These are phyloP conservation scores for Tolypocladium pustulatum DNA, from an alignment of 2,329 filamentous ascomycete species.

Conservation along the genomic window DNA sequence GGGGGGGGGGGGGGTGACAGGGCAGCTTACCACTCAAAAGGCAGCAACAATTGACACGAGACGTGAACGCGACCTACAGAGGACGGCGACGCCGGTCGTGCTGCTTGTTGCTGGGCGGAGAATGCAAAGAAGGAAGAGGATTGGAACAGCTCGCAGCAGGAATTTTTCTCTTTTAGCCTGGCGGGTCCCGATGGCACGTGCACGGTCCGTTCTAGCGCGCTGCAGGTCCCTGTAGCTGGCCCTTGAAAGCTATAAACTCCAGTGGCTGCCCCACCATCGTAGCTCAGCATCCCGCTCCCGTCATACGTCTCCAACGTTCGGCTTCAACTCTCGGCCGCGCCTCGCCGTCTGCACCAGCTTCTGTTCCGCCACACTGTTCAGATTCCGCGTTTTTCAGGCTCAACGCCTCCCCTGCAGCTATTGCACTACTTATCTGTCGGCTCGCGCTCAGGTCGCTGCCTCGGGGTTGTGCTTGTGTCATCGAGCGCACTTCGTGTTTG, in stretches of 20 bases:
- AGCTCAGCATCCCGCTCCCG: not conserved
- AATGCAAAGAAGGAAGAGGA: not conserved
- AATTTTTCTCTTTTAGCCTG: not conserved
- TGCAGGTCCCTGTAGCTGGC: not conserved
- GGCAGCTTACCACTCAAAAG: not conserved
- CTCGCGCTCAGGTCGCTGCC: not conserved
- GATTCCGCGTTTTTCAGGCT: not conserved
- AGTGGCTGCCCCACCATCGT: slow-evolving; percentile 1
- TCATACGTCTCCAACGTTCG: not conserved
- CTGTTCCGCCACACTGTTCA: not conserved
- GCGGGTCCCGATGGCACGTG: not conserved
- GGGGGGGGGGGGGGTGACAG: not conserved
- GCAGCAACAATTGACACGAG: not conserved
- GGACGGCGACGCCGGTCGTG: not conserved
- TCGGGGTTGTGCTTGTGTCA: not conserved
- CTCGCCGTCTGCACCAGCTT: not conserved
- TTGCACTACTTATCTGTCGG: not conserved
- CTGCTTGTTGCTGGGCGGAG: not conserved
- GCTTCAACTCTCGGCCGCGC: not conserved
- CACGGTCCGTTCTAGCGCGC: not conserved
- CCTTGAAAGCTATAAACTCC: not conserved
- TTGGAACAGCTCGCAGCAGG: not conserved
- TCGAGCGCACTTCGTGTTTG: not conserved
- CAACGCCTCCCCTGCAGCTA: not conserved
- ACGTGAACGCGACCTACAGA: not conserved